Conservation (phyloP, 2,329 filamentous ascomycete genomes). For the Xylariaceae sp. region DNA sequence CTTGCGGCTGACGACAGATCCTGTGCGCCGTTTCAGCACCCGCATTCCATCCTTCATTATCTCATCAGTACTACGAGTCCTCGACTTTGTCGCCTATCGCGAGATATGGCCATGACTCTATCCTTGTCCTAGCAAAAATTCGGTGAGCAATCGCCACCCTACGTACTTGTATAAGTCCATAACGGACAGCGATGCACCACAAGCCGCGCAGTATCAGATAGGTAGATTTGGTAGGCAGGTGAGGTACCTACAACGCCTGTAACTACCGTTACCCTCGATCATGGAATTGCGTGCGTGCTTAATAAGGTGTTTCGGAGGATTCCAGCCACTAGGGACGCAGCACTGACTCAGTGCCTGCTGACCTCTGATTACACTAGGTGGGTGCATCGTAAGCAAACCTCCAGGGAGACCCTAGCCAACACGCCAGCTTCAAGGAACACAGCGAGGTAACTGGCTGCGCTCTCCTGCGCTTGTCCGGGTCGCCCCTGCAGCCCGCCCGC, state of each 20-base stretch:
- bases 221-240: too few relatives aligned
- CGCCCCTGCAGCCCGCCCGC: conserved; percentile 34
- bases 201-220: neutral
- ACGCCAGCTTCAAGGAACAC: conserved; percentile 24
- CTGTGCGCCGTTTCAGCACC: conserved; percentile 20
- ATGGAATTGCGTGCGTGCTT: conserved; percentile 21
- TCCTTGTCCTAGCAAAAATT: neutral
- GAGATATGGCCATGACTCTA: neutral
- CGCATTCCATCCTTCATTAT: conserved; percentile 19
- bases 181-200: neutral
- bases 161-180: neutral
- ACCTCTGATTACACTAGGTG: conserved; percentile 33
- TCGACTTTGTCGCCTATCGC: neutral
- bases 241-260: conserved; percentile 6
- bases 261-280: too few relatives aligned
- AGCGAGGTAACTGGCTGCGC: conserved; percentile 35
- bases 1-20: conserved; percentile 29
- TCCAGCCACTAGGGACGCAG: conserved; percentile 35
- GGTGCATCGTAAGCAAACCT: conserved; percentile 40
- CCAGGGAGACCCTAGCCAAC: conserved; percentile 16
- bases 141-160: too few relatives aligned
- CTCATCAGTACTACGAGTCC: neutral
- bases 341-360: conserved; percentile 37
- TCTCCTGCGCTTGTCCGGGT: conserved; percentile 32
- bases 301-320: conserved; percentile 35